Base-by-base conservation (phyloP, 768 basidiomycete species). In the Tephrocybe rancida region DNA sequence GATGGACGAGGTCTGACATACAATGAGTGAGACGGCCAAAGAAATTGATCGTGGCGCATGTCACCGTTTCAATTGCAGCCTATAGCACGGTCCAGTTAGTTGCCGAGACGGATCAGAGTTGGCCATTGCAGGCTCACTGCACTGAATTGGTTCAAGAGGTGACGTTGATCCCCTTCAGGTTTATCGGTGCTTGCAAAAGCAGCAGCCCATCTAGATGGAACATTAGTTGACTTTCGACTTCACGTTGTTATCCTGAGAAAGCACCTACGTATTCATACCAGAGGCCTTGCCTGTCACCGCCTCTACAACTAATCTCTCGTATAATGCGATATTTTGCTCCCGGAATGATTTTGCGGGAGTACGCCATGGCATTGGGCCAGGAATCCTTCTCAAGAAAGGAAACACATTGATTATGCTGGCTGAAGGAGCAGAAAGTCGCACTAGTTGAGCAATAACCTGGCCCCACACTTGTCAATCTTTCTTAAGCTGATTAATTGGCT, bases 1-100 rank as follows among this genome's bases (percentile, higher is more conserved):
- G 0, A 65, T 50, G 6, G 67, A 60, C 14, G 60, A 63, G 0
- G 67, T 70, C 70, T 72, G 30, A 35, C 16, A 9, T 13, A 37
- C 6, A 37, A 9, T 13, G n/a, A 37, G 16, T 37, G 16, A n/a
- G n/a, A n/a, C n/a, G n/a, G n/a, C n/a, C n/a, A n/a, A n/a, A n/a
- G n/a, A n/a, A n/a, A n/a, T n/a, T 13, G 35, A 37, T 9, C 16
- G 35, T 37, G 35, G 35, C n/a, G 35, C 5, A 18, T 11, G 7
- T 37, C n/a, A 37, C 35, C 11, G 35, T 37, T 18, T 37, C 35
- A 18, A 37, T 37, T 8, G 35, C 35, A 5, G 11, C 35, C 35
- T 37, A 18, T n/a, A n/a, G n/a, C n/a, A n/a, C n/a, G n/a, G n/a
- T n/a, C n/a, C n/a, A n/a, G n/a, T n/a, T n/a, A 30, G 29, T 30